A percentile compares a stretch with the other conserved stretches of the same genome.
phyloP scores from a whole-genome alignment of 1,139 yeast genomes.

The Saccharomycopsis phalli region DNA sequence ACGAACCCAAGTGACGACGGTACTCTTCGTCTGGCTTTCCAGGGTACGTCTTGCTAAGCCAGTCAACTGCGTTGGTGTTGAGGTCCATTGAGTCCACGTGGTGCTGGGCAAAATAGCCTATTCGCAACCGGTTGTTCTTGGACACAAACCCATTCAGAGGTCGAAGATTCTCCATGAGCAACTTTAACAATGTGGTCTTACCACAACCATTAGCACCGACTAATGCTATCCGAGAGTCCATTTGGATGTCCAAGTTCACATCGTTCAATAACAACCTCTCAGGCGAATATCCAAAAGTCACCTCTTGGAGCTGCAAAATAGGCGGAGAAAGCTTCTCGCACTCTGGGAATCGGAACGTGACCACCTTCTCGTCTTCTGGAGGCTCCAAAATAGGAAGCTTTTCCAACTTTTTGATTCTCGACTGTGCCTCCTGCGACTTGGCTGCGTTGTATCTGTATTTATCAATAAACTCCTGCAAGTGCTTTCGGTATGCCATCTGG shows the following conservation, averaged over 20 bases:
- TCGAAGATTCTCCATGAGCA: conserved; percentile 65
- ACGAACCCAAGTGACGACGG: conserved; percentile 91
- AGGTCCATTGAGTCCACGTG: conserved; percentile 98
- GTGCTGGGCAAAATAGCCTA: conserved; percentile 98
- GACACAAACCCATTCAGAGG: conserved; percentile 73
- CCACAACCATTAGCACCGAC: conserved; percentile 99
- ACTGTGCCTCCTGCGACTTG: conserved; percentile 93
- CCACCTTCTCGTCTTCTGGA: conserved; percentile 84
- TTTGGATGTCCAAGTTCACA: conserved; percentile 83
- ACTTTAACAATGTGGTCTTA: conserved; percentile 86
- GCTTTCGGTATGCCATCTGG: conserved; percentile 93
- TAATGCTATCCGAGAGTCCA: conserved; percentile 90
- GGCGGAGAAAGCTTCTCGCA: conserved; percentile 94
- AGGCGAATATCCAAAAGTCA: conserved; percentile 74
- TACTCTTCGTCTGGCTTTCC: conserved; percentile 96
- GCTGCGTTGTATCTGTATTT: conserved; percentile 97
- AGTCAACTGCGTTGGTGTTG: conserved; percentile 76
- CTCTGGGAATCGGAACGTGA: conserved; percentile 88
- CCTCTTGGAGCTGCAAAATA: conserved; percentile 77
- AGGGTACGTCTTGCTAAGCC: conserved; percentile 88
- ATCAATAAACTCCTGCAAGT: conserved; percentile 88
- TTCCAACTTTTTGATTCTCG: conserved; percentile 92
- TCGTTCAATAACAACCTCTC: conserved; percentile 52
- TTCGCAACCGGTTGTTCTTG: conserved; percentile 77
- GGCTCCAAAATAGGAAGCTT: conserved; percentile 87